A percentile compares a stretch with the other conserved stretches of the same genome.
These are phyloP conservation scores for Davidsoniella neocaledoniae DNA, from an alignment of 2,329 filamentous ascomycete species.

Conservation along the genomic window DNA sequence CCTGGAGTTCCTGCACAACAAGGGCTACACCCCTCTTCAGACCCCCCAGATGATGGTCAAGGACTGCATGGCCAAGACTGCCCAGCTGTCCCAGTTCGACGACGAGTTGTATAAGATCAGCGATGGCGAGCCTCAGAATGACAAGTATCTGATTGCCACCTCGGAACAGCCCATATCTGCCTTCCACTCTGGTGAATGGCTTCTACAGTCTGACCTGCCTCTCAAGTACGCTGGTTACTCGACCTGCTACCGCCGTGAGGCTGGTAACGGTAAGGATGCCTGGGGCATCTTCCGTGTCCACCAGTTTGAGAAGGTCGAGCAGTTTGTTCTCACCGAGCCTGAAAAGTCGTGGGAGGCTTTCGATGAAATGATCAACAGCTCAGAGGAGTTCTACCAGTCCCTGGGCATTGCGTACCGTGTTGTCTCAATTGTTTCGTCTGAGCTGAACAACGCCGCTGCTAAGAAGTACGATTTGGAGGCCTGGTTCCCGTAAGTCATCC, in stretches of 20 bases:
- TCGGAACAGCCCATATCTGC: conserved; percentile 92
- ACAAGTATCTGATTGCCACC: conserved; percentile 67
- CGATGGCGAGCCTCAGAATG: conserved; percentile 67
- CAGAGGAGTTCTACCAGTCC: conserved; percentile 89
- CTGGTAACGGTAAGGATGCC: conserved; percentile 72
- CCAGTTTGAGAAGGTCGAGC: conserved; percentile 90
- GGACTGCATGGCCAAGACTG: conserved; percentile 95
- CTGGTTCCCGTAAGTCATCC: conserved; percentile 59
- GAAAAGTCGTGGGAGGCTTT: conserved; percentile 89
- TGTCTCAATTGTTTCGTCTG: conserved; percentile 89
- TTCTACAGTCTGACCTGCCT: conserved; percentile 67
- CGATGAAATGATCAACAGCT: conserved; percentile 77
- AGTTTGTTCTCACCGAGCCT: conserved; percentile 66
- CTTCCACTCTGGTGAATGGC: conserved; percentile 86
- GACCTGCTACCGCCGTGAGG: conserved; percentile 92
- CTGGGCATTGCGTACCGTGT: conserved; percentile 80
- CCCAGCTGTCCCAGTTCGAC: conserved; percentile 92
- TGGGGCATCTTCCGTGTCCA: conserved; percentile 98
- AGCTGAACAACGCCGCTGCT: conserved; percentile 56
- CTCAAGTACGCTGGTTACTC: conserved; percentile 88
- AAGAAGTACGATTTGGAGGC: conserved; percentile 97
- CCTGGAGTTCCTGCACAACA: conserved; percentile 67
- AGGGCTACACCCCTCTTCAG: conserved; percentile 69
- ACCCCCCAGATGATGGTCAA: conserved; percentile 90
- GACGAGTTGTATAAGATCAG: conserved; percentile 97